phyloP scores from a whole-genome alignment of 1,139 yeast genomes.

The Blastobotrys illinoisensis region DNA sequence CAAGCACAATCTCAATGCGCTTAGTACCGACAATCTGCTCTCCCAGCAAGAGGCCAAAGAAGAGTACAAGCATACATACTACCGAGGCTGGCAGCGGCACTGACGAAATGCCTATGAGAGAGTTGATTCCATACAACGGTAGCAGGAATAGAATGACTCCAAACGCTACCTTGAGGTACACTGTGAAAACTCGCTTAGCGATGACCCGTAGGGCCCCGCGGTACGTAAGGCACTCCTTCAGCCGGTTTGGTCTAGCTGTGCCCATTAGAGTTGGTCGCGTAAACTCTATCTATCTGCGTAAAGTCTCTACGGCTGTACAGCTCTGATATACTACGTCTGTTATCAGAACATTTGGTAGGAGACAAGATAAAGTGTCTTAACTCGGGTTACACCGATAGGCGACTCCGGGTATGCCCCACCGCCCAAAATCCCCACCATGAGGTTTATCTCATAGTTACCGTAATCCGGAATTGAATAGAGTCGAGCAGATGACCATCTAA shows the following conservation, averaged over 20 bases:
- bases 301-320: no score
- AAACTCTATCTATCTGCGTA: no score
- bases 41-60: constrained; percentile 42
- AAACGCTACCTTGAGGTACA: constrained; percentile 15
- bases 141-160: constrained; percentile 30
- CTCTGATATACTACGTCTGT: background rate
- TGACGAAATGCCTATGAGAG: constrained; percentile 45
- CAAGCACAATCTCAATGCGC: constrained; percentile 40
- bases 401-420: background rate
- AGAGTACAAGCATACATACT: constrained; percentile 62
- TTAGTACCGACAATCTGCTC: constrained; percentile 36
- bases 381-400: background rate
- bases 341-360: background rate
- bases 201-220: background rate
- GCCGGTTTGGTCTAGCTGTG: background rate
- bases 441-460: no score
- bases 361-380: background rate
- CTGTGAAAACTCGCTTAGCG: background rate
- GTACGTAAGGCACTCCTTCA: background rate
- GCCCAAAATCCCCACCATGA: background rate
- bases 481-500: background rate
- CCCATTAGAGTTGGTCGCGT: background rate
- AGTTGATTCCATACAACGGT: constrained; percentile 60
- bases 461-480: no score
- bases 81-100: constrained; percentile 71